These are phyloP conservation scores for Phytophthora pinifolia DNA, from an alignment of 352 stramenopile species.

Conservation along the genomic window DNA sequence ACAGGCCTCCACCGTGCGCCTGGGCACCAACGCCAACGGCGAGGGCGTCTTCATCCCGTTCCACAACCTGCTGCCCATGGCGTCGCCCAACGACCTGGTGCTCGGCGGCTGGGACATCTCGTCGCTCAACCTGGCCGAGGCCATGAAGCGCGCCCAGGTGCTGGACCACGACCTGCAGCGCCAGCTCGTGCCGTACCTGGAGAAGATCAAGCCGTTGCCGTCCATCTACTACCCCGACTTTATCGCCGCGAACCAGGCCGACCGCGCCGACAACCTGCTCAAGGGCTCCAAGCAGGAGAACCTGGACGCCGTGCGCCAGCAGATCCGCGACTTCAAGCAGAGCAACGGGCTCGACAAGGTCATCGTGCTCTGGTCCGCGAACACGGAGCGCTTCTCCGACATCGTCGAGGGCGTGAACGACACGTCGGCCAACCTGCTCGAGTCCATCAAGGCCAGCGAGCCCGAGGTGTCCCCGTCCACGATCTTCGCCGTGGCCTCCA, in stretches of 20 bases:
- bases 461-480: slow-evolving; percentile 97
- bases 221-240: slow-evolving; percentile 99
- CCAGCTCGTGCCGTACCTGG: slow-evolving; percentile 96
- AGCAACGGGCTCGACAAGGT: slow-evolving; percentile 96
- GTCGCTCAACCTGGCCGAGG: slow-evolving; percentile 94
- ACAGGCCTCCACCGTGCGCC: slow-evolving; percentile 95
- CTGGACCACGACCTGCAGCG: slow-evolving; percentile 97
- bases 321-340: slow-evolving; percentile 98
- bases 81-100: slow-evolving; percentile 98
- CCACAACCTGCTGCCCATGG: slow-evolving; percentile 96
- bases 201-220: slow-evolving; percentile 95
- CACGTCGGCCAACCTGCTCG: slow-evolving; percentile 96
- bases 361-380: slow-evolving; percentile 99
- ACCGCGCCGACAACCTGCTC: slow-evolving; percentile 98
- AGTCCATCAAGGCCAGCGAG: slow-evolving; percentile 95
- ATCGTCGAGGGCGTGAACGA: slow-evolving; percentile 98
- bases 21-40: slow-evolving; percentile 92
- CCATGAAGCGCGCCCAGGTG: slow-evolving; percentile 96
- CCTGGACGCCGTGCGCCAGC: slow-evolving; percentile 89
- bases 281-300: slow-evolving; percentile 97
- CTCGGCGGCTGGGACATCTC: slow-evolving; percentile 99
- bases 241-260: slow-evolving; percentile 98
- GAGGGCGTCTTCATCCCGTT: slow-evolving; percentile 98
- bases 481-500: slow-evolving; percentile 97
- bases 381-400: slow-evolving; percentile 98